These are phyloP conservation scores for Collariella sp. DNA, from an alignment of 495 filamentous ascomycete species.

Conservation along the genomic window DNA sequence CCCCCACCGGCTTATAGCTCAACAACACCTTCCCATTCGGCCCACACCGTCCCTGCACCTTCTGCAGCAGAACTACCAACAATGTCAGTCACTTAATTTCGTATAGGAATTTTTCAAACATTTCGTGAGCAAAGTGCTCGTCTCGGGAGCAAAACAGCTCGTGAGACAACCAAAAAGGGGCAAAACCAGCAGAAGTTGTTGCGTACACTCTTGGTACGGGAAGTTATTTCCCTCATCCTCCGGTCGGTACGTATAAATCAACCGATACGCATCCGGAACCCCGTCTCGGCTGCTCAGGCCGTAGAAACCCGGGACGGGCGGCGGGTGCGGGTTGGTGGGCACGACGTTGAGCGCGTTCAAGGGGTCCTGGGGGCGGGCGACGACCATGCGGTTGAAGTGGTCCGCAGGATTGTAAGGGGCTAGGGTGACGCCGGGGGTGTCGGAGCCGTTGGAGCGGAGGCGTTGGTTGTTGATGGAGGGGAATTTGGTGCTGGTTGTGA, in stretches of 20 bases:
- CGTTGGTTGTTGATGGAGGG: constrained; percentile 9
- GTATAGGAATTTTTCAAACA: no score
- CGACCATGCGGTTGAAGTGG: no score
- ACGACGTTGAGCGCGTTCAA: constrained; percentile 6
- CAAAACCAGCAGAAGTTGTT: no score
- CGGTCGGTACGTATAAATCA: constrained; percentile 11
- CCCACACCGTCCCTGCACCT: background rate
- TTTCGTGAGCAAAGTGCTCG: no score
- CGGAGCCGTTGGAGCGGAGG: constrained; percentile 17
- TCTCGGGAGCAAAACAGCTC: no score
- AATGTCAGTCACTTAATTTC: no score
- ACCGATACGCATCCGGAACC: constrained; percentile 12
- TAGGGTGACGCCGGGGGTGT: constrained; percentile 11
- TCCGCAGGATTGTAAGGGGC: constrained; percentile 17
- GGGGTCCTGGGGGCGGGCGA: background rate
- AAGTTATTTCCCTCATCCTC: constrained; percentile 4
- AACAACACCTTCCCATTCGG: background rate
- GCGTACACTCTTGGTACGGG: constrained; percentile 7
- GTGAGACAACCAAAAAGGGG: no score
- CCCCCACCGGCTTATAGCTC: constrained; percentile 5
- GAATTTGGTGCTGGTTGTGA: constrained; percentile 5
- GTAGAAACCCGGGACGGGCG: constrained; percentile 21
- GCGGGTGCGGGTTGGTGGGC: constrained; percentile 21
- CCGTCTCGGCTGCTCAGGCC: constrained; percentile 14
- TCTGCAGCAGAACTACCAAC: background rate